Evolutionary conservation across 305 asterid species (phyloP).

Genomic region (Withania somnifera): DNA sequence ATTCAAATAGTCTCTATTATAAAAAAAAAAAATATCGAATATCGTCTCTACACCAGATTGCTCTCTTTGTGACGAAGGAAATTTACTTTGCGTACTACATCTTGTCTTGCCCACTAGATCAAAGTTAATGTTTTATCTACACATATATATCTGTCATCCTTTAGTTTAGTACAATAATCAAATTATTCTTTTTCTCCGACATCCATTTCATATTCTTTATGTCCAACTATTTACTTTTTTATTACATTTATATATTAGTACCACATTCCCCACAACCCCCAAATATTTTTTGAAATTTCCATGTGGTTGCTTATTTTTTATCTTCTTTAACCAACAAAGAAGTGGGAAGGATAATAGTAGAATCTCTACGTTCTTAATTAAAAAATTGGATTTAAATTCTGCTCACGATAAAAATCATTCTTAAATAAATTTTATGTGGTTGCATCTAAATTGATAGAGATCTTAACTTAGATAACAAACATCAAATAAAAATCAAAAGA

Average conservation of each 20-base stretch:
- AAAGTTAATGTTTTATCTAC: background rate
- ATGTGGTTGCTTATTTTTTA: background rate
- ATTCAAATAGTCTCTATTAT: background rate
- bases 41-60: background rate
- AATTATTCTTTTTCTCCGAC: background rate
- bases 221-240: background rate
- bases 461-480: background rate
- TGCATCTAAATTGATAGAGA: too few species aligned
- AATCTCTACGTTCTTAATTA: too few species aligned
- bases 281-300: background rate
- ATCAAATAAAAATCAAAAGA: fast-evolving
- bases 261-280: background rate
- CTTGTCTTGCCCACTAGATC: background rate
- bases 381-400: too few species aligned
- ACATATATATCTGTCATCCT: background rate
- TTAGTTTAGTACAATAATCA: background rate
- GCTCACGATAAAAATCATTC: too few species aligned
- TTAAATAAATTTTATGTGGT: too few species aligned
- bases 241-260: background rate
- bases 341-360: too few species aligned
- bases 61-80: background rate
- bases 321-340: too few species aligned
- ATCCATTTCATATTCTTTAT: background rate
- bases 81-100: background rate
- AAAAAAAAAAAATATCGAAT: background rate